Evolutionary conservation across 1,139 yeast genomes (phyloP), one percentile per base, ranked within the genome.

Genomic region (Yamadazyma diddensiae): DNA sequence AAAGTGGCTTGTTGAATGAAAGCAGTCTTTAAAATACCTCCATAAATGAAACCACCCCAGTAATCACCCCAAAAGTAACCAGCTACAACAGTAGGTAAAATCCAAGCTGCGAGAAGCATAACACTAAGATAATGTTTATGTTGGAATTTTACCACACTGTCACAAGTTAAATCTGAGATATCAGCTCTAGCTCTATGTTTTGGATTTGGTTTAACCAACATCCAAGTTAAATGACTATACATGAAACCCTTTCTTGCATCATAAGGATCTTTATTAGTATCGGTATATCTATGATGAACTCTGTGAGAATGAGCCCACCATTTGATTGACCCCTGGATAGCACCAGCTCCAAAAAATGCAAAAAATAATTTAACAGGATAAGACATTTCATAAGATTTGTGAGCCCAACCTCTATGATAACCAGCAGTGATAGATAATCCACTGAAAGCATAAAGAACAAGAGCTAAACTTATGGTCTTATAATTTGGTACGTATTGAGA

Each of bases 281-380:
- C 98, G 11, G 97, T 92, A 70, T 83, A 92, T 65, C 98, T 78
- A 70, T 92, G 98, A 67, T 92, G 98, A 44, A 94, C 78, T 71
- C 98, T 81, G 70, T 92, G 98, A 35, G 94, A 83, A 59, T 92
- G 96, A 34, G 94, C 81, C 98, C 98, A 92, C 98, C 98, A 94
- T 66, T 92, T 88, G 60, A 90, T 82, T 31, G 97, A 88, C 46
- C 98, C 98, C 65, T 92, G 95, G 38, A 87, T 88, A 37, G 97
- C 86, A 36, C 95, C 95, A 28, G 95, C 94, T 37, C 98, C 98
- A 46, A 84, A 83, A 29, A 87, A 65, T 27, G 95, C 94, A 51
- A 73, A 82, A 49, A 83, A 73, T 28, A 86, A 45, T 46, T 83
- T 74, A 30, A 87, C 73, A 6, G 95, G 92, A 49, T 70, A 55